Base-by-base conservation (phyloP, 78 protist genomes). In the Chrysochromulina tobinii region DNA sequence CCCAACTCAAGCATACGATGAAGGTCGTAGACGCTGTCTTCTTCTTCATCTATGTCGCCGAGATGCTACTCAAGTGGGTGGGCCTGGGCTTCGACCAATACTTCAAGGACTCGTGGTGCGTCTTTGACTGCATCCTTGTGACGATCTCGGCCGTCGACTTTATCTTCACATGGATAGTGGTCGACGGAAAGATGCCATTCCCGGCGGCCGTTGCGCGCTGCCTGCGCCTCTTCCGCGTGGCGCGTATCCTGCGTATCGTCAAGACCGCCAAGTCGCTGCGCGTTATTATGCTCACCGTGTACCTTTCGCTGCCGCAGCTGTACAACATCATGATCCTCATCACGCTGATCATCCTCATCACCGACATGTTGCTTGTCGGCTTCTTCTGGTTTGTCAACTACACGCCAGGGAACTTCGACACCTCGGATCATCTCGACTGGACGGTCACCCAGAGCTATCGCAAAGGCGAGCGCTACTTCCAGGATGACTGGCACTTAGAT, bases 311-410 rank as follows among this genome's bases (percentile, higher is more conserved):
- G 18, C 93, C 93, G 3, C 57, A 89, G 38, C 61, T 94, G 53
- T 2, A 1, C 55, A 92, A 90, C 72, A 87, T 94, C 25, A 81
- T 51, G 14, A 0, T 89, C 25, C 72, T 94, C 38, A 17, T 92
- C 48, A 12, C 20, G 8, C 79, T 94, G 68, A 0, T 92, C 67
- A 57, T 89, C n/a, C 86, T 84, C 83, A 89, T 92, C 88, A 90
- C 48, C 64, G 81, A 93, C 2, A 23, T 85, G 20, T 15, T 92
- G 18, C 91, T 89, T 54, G 7, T 86, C 61, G 0, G 25, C 77
- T 23, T 90, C 48, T 94, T 92, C 66, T 27, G 58, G 57, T 3
- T 1, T 3, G 17, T 18, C 58, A 27, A 75, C 83, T 75, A 75
- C 83, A 75, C 83, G 11, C 83, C 83, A 4, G 83, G 83, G 58